Conservation (phyloP, 2,329 filamentous ascomycete genomes). For the Ceratocystis ficicola region DNA sequence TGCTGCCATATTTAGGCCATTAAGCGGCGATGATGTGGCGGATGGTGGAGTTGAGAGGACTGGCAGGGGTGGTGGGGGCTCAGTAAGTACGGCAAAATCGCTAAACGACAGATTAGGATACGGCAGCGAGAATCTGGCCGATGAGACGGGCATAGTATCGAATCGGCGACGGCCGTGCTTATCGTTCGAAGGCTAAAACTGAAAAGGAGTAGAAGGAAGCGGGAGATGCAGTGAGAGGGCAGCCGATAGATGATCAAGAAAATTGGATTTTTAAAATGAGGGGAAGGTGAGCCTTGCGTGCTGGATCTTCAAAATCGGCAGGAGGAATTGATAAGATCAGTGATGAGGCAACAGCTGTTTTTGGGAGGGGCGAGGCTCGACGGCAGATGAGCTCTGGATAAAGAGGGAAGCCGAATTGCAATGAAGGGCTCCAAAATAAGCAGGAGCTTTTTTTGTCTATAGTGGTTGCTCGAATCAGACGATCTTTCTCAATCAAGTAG, state of each 20-base stretch:
- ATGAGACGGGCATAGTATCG: constrained; percentile 15
- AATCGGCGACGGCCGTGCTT: neutral
- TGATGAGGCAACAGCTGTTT: neutral
- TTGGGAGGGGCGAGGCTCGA: neutral
- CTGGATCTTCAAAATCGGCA: neutral
- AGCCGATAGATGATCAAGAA: neutral
- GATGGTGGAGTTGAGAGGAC: constrained; percentile 13
- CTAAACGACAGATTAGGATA: constrained; percentile 30
- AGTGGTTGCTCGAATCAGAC: neutral
- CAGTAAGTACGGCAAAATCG: constrained; percentile 26
- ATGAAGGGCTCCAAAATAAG: neutral
- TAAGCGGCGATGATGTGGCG: constrained; percentile 1
- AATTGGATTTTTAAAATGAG: neutral
- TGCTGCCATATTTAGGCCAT: neutral
- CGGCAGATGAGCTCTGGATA: too few relatives aligned
- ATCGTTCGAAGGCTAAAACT: neutral
- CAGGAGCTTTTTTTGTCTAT: neutral
- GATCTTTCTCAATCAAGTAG: neutral
- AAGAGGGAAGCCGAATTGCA: neutral
- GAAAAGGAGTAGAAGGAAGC: neutral
- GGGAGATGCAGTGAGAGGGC: neutral
- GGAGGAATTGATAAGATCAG: neutral
- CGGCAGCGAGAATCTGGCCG: constrained; percentile 27
- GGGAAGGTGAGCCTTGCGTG: neutral
- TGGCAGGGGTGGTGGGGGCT: constrained; percentile 16